A percentile compares a stretch with the other conserved stretches of the same genome.
Conservation (phyloP, 2,329 filamentous ascomycete genomes). For the Cryoendolithus antarcticus region DNA sequence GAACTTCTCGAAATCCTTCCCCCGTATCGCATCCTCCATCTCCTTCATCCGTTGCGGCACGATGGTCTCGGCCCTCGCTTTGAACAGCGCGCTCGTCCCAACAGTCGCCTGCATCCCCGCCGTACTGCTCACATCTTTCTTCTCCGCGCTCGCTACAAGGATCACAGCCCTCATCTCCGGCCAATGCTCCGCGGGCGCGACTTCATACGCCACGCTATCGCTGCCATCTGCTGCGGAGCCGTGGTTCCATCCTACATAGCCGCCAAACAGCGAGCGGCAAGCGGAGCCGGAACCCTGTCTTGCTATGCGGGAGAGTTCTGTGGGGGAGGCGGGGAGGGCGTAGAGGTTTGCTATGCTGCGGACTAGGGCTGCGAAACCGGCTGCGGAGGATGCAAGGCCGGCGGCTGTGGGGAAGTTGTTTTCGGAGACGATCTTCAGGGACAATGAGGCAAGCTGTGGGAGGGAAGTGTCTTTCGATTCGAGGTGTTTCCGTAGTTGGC, state of each 20-base stretch:
- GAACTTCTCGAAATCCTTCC: conserved; percentile 73
- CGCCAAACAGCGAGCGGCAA: conserved; percentile 84
- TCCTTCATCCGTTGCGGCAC: conserved; percentile 72
- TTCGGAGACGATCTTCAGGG: conserved; percentile 79
- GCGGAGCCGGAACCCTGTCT: conserved; percentile 91
- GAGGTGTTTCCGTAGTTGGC: conserved; percentile 60
- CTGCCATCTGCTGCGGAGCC: conserved; percentile 64
- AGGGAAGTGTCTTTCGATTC: conserved; percentile 60
- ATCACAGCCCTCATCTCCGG: conserved; percentile 87
- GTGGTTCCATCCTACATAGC: conserved; percentile 90
- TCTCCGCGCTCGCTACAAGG: conserved; percentile 80
- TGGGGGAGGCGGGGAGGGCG: conserved; percentile 64
- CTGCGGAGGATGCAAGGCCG: conserved; percentile 57
- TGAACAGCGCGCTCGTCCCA: conserved; percentile 77
- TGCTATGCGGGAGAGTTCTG: conserved; percentile 77
- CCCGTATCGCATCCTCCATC: conserved; percentile 72
- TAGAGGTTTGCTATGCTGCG: conserved; percentile 71
- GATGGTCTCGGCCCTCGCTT: conserved; percentile 58
- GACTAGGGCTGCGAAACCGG: conserved; percentile 43
- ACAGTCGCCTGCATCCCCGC: conserved; percentile 97
- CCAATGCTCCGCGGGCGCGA: conserved; percentile 85
- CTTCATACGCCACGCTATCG: conserved; percentile 78
- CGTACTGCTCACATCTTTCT: conserved; percentile 89
- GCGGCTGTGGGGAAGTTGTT: conserved; percentile 99
- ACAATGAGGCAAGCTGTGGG: conserved; percentile 66